phyloP scores from a whole-genome alignment of 139 green algal species.

The Coelastrella sp. region DNA sequence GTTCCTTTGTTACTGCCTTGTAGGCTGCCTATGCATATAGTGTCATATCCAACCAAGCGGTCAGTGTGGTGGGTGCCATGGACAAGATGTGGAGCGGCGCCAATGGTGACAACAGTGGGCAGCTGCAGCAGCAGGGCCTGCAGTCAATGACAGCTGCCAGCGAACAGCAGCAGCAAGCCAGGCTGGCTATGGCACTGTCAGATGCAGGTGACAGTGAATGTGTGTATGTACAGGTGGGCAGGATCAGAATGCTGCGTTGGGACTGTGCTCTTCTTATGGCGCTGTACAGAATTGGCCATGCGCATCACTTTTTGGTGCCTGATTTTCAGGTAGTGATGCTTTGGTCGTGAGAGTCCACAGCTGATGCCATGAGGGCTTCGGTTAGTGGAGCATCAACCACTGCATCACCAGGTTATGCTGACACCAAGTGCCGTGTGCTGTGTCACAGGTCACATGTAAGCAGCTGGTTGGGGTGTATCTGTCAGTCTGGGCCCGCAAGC shows the following conservation, averaged over 20 bases:
- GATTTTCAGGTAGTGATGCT: too few relatives aligned
- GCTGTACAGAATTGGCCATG: too few relatives aligned
- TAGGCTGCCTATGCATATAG: slow-evolving; percentile 40
- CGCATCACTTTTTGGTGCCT: background rate
- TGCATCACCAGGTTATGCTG: background rate
- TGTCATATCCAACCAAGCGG: slow-evolving; percentile 34
- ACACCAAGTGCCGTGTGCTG: background rate
- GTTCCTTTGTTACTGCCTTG: background rate
- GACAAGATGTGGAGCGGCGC: slow-evolving; percentile 42
- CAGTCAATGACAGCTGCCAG: background rate
- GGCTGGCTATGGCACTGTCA: slow-evolving; percentile 7
- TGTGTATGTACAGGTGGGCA: slow-evolving; percentile 44
- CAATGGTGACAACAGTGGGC: background rate
- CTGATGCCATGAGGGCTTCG: too few relatives aligned
- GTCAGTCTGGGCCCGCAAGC: slow-evolving; percentile 81
- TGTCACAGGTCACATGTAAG: slow-evolving; percentile 70
- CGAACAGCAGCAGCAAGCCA: slow-evolving; percentile 10
- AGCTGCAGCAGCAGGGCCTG: background rate
- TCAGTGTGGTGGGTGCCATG: slow-evolving; percentile 14
- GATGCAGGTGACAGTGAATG: background rate
- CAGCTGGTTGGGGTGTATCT: slow-evolving; percentile 93
- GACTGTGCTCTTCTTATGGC: background rate
- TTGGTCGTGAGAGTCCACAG: too few relatives aligned
- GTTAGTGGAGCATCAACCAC: background rate
- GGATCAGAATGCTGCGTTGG: background rate